Conservation (phyloP, 371 early-diverging fungal species). For the Mortierella sp. region DNA sequence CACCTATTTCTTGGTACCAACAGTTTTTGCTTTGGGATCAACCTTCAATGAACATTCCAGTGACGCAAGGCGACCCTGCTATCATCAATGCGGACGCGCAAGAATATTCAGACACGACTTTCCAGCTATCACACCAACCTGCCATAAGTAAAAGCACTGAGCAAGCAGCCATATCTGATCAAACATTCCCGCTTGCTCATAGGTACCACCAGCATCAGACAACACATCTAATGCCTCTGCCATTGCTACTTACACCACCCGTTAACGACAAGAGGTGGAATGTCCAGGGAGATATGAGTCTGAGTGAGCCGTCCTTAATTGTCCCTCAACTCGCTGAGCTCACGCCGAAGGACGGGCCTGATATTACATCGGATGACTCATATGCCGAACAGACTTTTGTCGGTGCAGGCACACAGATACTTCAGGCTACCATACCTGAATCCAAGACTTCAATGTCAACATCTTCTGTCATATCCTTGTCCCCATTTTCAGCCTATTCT, state of each 20-base stretch:
- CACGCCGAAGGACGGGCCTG: neutral
- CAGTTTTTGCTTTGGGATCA: constrained; percentile 26
- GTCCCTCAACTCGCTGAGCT: neutral
- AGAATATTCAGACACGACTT: neutral
- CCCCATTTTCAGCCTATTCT: neutral
- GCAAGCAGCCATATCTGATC: neutral
- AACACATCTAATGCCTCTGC: neutral
- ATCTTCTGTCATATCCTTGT: constrained; percentile 3
- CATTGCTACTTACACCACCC: neutral
- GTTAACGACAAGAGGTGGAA: neutral
- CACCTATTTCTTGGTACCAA: constrained; percentile 32
- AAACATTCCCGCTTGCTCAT: neutral
- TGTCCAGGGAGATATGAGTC: neutral
- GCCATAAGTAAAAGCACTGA: too few relatives aligned
- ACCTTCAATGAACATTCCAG: neutral
- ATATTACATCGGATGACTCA: too few relatives aligned
- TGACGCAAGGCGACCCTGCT: neutral
- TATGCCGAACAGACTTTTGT: neutral
- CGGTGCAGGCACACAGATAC: neutral
- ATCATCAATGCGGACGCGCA: neutral
- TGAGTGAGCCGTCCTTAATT: neutral
- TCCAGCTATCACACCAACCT: too few relatives aligned
- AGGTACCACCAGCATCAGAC: neutral
- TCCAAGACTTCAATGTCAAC: constrained; percentile 27
- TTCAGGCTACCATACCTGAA: constrained; percentile 18